Evolutionary conservation across 2,329 filamentous ascomycete species (phyloP).

Genomic region (Beauveria sp.): DNA sequence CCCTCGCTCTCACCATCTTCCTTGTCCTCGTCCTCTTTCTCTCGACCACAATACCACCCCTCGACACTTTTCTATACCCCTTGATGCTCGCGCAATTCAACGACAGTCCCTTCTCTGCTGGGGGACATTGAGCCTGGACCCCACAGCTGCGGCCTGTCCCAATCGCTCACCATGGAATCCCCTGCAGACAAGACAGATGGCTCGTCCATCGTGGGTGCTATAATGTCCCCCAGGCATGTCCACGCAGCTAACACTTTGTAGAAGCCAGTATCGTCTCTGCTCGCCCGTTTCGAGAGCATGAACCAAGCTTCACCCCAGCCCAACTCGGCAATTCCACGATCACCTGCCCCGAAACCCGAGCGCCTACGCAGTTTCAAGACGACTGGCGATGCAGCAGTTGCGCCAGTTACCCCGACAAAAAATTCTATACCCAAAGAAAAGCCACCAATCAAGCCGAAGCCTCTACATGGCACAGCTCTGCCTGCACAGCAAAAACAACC

Average conservation of each 20-base stretch:
- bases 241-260: conserved; percentile 28
- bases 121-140: not conserved
- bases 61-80: not conserved
- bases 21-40: not conserved
- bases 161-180: conserved; percentile 5
- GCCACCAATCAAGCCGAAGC: conserved; percentile 36
- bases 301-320: conserved; percentile 19
- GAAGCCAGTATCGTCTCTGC: conserved; percentile 76
- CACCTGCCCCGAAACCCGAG: conserved; percentile 36
- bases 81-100: not conserved
- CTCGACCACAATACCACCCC: not conserved
- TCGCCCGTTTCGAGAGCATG: conserved; percentile 76
- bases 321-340: conserved; percentile 25
- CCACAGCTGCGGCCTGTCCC: conserved; percentile 1
- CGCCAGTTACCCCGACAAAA: conserved; percentile 24
- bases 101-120: not conserved
- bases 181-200: conserved; percentile 57
- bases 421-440: conserved; percentile 20
- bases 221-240: not conserved
- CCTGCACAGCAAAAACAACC: conserved; percentile 15
- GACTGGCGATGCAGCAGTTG: conserved; percentile 26
- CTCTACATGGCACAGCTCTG: not conserved
- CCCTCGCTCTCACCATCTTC: not conserved
- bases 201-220: conserved; percentile 60
- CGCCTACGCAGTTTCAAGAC: conserved; percentile 33